phyloP scores from a whole-genome alignment of 768 basidiomycete genomes.

The Hericium rajendrae region DNA sequence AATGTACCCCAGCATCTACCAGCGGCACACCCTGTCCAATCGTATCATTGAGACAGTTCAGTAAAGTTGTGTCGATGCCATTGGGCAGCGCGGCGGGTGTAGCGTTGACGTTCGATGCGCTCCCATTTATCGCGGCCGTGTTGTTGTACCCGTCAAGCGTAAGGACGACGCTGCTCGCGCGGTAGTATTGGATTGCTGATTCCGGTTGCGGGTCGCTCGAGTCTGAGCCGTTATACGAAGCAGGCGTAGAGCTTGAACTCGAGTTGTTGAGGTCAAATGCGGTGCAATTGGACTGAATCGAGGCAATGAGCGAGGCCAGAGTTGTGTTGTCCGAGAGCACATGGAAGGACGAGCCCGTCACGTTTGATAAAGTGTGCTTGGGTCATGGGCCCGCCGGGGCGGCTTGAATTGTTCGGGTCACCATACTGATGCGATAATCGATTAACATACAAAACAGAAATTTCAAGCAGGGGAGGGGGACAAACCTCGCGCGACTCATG shows the following conservation, averaged over 20 bases:
- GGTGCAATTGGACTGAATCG: slow-evolving; percentile 22
- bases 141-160: slow-evolving; percentile 20
- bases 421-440: slow-evolving; percentile 22
- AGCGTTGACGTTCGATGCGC: slow-evolving; percentile 24
- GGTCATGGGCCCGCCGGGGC: slow-evolving; percentile 25
- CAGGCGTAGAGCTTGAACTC: slow-evolving; percentile 6
- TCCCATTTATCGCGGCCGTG: slow-evolving; percentile 14
- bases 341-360: slow-evolving; percentile 22
- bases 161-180: slow-evolving; percentile 17
- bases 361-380: slow-evolving; percentile 21
- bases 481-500: slow-evolving; percentile 13
- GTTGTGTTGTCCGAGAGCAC: slow-evolving; percentile 28
- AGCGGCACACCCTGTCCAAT: slow-evolving; percentile 52
- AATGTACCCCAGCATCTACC: slow-evolving; percentile 24
- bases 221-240: slow-evolving; percentile 6
- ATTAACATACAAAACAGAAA: neutral
- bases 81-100: slow-evolving; percentile 43
- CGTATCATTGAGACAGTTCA: slow-evolving; percentile 53
- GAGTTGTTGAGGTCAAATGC: slow-evolving; percentile 6
- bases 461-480: neutral
- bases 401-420: slow-evolving; percentile 22
- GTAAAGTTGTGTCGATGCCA: slow-evolving; percentile 37
- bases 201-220: slow-evolving; percentile 16
- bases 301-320: slow-evolving; percentile 21
- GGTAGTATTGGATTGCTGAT: slow-evolving; percentile 20